phyloP scores from a whole-genome alignment of 1,284 basidiomycete genomes.

The Exobasidium cylindrosporum region DNA sequence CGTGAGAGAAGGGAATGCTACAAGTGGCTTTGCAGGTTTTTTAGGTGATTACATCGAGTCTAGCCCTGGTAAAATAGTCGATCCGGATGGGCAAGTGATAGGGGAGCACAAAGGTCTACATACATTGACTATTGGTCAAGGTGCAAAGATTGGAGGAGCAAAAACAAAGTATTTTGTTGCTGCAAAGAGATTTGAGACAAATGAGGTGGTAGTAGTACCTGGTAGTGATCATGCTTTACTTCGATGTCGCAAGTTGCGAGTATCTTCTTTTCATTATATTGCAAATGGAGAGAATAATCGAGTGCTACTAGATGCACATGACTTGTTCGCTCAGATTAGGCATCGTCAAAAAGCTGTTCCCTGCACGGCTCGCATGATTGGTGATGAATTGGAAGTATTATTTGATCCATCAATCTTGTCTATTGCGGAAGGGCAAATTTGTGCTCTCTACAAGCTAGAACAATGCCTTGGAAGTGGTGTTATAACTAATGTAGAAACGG shows the following conservation, averaged over 20 bases:
- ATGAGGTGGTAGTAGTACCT: constrained; percentile 72
- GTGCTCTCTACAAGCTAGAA: constrained; percentile 66
- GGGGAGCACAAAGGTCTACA: constrained; percentile 75
- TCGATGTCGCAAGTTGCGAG: constrained; percentile 54
- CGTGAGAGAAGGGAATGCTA: not conserved
- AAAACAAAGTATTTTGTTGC: constrained; percentile 71
- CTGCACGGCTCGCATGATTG: constrained; percentile 57
- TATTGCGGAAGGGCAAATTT: constrained; percentile 77
- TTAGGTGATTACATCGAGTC: constrained; percentile 65
- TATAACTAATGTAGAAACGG: constrained; percentile 58
- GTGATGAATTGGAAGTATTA: constrained; percentile 23
- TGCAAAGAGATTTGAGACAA: constrained; percentile 65
- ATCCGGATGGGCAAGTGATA: constrained; percentile 63
- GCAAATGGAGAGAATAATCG: constrained; percentile 16
- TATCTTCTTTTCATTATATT: constrained; percentile 27
- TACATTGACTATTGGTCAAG: constrained; percentile 83
- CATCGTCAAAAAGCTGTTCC: constrained; percentile 67
- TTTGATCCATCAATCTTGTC: constrained; percentile 67
- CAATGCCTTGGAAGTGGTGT: constrained; percentile 81
- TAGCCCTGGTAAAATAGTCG: constrained; percentile 68
- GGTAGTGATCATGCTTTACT: constrained; percentile 70
- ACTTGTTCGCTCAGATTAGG: constrained; percentile 69
- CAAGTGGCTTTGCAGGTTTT: constrained; percentile 1
- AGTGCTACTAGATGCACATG: not conserved
- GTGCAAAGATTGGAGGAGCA: constrained; percentile 68